Evolutionary conservation across 768 basidiomycete genomes (phyloP).

Genomic region (Boletus rubescentipes): DNA sequence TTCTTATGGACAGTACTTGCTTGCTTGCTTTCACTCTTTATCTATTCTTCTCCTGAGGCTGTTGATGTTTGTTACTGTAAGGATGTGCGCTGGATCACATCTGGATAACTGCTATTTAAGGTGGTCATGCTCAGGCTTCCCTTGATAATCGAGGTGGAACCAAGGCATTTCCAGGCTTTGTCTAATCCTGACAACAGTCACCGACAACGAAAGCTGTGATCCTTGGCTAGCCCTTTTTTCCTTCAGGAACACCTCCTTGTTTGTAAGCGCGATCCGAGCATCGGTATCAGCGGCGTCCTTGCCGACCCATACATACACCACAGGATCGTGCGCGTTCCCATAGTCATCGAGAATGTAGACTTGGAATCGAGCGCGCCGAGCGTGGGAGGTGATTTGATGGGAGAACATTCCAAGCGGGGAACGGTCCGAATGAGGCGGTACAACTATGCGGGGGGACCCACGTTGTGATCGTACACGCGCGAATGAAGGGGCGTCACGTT

Average conservation of each 20-base stretch:
- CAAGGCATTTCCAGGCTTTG: constrained; percentile 51
- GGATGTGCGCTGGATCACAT: neutral
- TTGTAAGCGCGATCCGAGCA: constrained; percentile 53
- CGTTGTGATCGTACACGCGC: constrained; percentile 2
- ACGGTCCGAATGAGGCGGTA: constrained; percentile 46
- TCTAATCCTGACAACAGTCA: constrained; percentile 10
- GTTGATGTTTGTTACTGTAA: neutral
- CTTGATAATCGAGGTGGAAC: constrained; percentile 27
- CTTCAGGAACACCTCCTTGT: constrained; percentile 47
- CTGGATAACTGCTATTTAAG: neutral
- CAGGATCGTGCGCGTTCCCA: constrained; percentile 31
- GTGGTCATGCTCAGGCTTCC: neutral
- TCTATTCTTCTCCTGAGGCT: neutral
- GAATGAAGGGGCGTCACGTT: constrained; percentile 16
- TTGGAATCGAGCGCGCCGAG: constrained; percentile 41
- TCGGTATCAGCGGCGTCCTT: constrained; percentile 41
- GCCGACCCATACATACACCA: constrained; percentile 62
- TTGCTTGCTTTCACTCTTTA: neutral
- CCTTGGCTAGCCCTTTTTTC: constrained; percentile 28
- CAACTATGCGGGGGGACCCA: constrained; percentile 29
- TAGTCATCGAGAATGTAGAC: constrained; percentile 53
- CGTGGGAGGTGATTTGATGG: constrained; percentile 26
- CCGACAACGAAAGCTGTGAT: constrained; percentile 18
- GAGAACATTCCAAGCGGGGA: constrained; percentile 39
- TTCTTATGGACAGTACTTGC: neutral